Base-by-base conservation (phyloP, 106 monocot species). In the Agapanthus africanus region DNA sequence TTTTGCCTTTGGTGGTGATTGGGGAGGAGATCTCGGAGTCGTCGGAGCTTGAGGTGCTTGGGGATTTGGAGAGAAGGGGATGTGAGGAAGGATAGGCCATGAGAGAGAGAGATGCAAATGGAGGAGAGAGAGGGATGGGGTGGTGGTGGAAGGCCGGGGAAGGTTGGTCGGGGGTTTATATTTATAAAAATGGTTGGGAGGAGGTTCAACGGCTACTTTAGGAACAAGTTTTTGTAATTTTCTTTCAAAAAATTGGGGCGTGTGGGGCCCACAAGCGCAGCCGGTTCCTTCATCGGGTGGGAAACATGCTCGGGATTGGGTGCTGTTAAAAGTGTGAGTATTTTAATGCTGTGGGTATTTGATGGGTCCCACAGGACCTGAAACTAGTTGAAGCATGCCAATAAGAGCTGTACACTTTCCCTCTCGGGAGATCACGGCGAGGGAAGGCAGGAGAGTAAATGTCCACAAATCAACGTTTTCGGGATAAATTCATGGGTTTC, bases 201-300 rank as follows among this genome's bases (percentile, higher is more conserved):
- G 59, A 14, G 26, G 59, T 32, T 33, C 61, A 61, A 61, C 61
- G 61, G 61, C 61, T 61, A 61, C 61, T n/a, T 59, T 31, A 59
- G 59, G 19, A 33, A 16, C 30, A 11, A 11, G 32, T 61, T 61
- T 61, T 33, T 0, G 0, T 0, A 0, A 7, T 1, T 19, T 61
- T 31, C 15, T 52, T 49, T 49, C 49, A 2, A 49, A 25, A 6
- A 8, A n/a, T n/a, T n/a, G n/a, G n/a, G n/a, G 56, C 19, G 18
- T 6, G 36, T 4, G 33, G 61, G 61, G 35, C 61, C n/a, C 35
- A 61, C 26, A 59, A 31, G 1, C 7, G 27, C 9, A 0, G 19
- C 19, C 61, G 7, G 18, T 11, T 36, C 11, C n/a, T 19, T 36
- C 19, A 35, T 28, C 28, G 49, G 21, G 18, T 21, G 49, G 16